Percentiles rank a stretch among this genome's conserved stretches.
phyloP scores from a whole-genome alignment of 1,139 yeast species.

The Blastobotrys raffinosifermentans region DNA sequence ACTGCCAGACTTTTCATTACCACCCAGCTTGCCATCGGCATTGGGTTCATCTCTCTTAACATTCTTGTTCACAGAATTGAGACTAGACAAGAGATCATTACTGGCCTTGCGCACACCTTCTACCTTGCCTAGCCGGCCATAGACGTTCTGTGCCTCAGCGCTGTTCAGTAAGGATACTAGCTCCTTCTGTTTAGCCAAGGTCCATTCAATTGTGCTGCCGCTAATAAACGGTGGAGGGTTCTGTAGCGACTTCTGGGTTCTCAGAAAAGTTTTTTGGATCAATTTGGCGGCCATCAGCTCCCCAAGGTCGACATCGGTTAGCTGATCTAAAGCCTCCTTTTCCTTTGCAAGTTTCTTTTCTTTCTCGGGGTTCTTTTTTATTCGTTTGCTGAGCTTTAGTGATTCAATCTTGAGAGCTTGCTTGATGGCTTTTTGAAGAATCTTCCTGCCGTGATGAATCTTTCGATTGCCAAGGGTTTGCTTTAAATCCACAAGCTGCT shows the following conservation, averaged over 20 bases:
- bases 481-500: slow-evolving; percentile 24
- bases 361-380: slow-evolving; percentile 17
- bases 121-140: slow-evolving; percentile 57
- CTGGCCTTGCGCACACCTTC: slow-evolving; percentile 45
- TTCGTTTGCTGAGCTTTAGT: slow-evolving; percentile 30
- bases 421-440: slow-evolving; percentile 30
- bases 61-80: slow-evolving; percentile 39
- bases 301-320: slow-evolving; percentile 23
- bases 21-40: slow-evolving; percentile 26
- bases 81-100: slow-evolving; percentile 49
- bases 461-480: slow-evolving; percentile 30
- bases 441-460: slow-evolving; percentile 27
- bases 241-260: slow-evolving; percentile 12
- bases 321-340: slow-evolving; percentile 19
- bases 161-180: slow-evolving; percentile 2
- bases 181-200: slow-evolving; percentile 7
- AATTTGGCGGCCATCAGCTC: slow-evolving; percentile 19
- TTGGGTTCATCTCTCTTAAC: slow-evolving; percentile 6
- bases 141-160: slow-evolving; percentile 27
- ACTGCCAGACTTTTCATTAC: slow-evolving; percentile 38
- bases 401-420: slow-evolving; percentile 29
- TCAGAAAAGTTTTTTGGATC: slow-evolving; percentile 22
- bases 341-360: slow-evolving; percentile 24
- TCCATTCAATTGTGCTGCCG: slow-evolving; percentile 3
- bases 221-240: slow-evolving; percentile 18